Evolutionary conservation across 345 rosid genomes (phyloP).

Genomic region (Erysimum cheiranthoides): DNA sequence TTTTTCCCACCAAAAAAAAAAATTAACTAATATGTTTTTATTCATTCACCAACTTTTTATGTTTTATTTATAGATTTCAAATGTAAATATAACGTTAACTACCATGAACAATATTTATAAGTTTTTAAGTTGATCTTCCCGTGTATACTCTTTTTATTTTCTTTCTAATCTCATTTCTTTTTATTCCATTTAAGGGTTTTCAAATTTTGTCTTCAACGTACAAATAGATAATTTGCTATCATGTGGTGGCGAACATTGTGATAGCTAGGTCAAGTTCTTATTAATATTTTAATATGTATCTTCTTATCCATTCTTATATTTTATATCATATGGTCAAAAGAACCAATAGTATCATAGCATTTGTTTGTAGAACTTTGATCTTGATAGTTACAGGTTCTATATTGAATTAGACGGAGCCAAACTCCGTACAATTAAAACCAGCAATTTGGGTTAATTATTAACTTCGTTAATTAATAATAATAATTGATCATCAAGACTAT

Average conservation of each 20-base stretch:
- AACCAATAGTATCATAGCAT: conserved; percentile 24
- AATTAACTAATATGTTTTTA: too few relatives aligned
- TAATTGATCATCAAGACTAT: conserved; percentile 33
- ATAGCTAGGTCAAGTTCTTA: conserved; percentile 33
- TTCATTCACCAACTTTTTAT: not conserved
- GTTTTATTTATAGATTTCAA: not conserved
- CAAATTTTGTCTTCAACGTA: conserved; percentile 2
- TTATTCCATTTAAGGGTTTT: not conserved
- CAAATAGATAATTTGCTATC: not conserved
- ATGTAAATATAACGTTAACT: not conserved
- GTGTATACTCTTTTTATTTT: not conserved
- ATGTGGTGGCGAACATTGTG: conserved; percentile 34
- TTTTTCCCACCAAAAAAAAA: too few relatives aligned
- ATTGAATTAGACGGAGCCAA: conserved; percentile 21
- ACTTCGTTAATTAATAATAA: conserved; percentile 9
- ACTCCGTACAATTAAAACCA: conserved; percentile 29
- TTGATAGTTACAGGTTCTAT: conserved; percentile 16
- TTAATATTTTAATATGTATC: conserved; percentile 16
- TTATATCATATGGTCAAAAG: conserved; percentile 25
- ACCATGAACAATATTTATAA: not conserved
- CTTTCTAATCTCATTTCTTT: not conserved
- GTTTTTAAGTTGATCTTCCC: not conserved
- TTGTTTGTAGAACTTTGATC: conserved; percentile 22
- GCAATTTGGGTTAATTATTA: conserved; percentile 15
- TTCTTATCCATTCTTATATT: conserved; percentile 34